Conservation (phyloP, 2,329 filamentous ascomycete species). For the Delphinella strobiligena region DNA sequence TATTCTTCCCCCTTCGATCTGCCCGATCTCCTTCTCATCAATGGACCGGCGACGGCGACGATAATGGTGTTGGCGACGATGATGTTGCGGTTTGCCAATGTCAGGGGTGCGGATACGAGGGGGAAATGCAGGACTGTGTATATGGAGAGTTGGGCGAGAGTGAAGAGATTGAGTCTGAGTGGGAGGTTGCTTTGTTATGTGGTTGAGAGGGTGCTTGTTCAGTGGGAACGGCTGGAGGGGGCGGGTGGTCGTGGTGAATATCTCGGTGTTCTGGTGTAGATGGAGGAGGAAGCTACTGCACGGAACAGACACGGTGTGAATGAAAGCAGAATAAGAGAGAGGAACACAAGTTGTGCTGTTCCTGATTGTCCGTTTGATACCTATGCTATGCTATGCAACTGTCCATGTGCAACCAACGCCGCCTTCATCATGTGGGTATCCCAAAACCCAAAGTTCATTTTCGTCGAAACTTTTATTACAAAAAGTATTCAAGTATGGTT, state of each 20-base stretch:
- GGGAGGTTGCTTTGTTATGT: constrained; percentile 62
- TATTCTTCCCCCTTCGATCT: constrained; percentile 22
- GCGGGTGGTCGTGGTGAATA: constrained; percentile 30
- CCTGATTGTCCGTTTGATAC: too few species aligned
- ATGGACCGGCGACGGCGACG: constrained; percentile 80
- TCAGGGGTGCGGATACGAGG: constrained; percentile 24
- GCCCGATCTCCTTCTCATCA: constrained; percentile 70
- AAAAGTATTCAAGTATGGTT: too few species aligned
- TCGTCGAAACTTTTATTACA: too few species aligned
- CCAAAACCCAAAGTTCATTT: too few species aligned
- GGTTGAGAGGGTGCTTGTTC: constrained; percentile 70
- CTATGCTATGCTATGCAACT: too few species aligned
- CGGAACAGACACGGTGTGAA: too few species aligned
- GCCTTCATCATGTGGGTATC: too few species aligned
- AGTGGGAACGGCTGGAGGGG: constrained; percentile 55
- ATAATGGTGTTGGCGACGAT: constrained; percentile 53
- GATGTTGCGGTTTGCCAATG: constrained; percentile 41
- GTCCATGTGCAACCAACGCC: too few species aligned
- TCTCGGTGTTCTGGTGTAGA: constrained; percentile 21
- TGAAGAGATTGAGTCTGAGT: constrained; percentile 70
- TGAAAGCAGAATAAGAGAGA: too few species aligned
- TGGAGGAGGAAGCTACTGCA: too few species aligned
- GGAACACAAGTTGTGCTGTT: too few species aligned
- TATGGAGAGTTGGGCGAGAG: constrained; percentile 85
- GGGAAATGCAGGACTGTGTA: constrained; percentile 64